Evolutionary conservation across 1,284 basidiomycete species (phyloP), one percentile per base, ranked within the genome.

Genomic region (Xerocomus minutiporus): DNA sequence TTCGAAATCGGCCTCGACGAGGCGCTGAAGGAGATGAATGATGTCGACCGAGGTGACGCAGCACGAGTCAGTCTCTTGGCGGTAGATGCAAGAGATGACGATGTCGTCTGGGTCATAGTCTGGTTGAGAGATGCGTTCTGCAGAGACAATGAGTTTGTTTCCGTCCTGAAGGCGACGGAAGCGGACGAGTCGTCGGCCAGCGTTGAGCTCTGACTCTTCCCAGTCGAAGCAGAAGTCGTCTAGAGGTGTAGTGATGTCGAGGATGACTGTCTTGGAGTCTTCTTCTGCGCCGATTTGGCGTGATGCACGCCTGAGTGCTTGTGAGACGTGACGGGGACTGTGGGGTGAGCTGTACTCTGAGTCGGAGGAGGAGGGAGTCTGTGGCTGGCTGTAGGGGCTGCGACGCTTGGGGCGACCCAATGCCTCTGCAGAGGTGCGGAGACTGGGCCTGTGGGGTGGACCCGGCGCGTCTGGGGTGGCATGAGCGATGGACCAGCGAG

Each of bases 11-110:
- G 83, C 82, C 26, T 86, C 88, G 31, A 94, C 88, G 42, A 98
- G 79, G 12, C 87, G 84, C 72, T 97, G 93, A 49, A 98, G 82
- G 15, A 97, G 79, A 67, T 89, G 92, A 66, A 98, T 96, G 66
- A 93, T 86, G 69, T 98, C 95, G 57, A 97, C 95, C 0, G 93
- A 96, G 12, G 95, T 98, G 59, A 94, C 85, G 69, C 84, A 95
- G 73, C 84, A 95, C 25, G 83, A 76, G 59, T 87, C 83, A 41
- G 80, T 82, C 52, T 91, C 86, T 50, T 87, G 81, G 53, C 91
- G 84, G 67, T 88, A 92, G 68, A 98, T 96, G 76, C 95, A 97
- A 1, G 92, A 96, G 54, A 91, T 81, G 59, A 89, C 84, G 56
- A 78, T 79, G 63, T 83, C 82, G 4, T 71, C 71, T 6, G 74